Evolutionary conservation across 148 eudicot genomes (phyloP).

Genomic region (Talinum fruticosum): DNA sequence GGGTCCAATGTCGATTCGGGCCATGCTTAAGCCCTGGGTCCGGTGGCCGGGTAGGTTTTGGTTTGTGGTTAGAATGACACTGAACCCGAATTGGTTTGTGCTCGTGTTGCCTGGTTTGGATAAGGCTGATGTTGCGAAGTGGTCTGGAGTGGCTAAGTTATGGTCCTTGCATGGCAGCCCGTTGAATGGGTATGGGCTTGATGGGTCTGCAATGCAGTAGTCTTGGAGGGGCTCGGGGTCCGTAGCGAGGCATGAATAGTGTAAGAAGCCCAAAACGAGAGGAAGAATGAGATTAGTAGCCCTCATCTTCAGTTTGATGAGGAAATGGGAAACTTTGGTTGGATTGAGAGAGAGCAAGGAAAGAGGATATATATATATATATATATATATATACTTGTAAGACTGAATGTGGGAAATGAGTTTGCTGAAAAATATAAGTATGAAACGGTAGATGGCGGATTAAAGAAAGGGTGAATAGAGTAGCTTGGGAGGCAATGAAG

Average conservation of each 20-base stretch:
- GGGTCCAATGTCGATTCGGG: constrained; percentile 56
- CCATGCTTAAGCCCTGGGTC: constrained; percentile 75
- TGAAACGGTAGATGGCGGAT: not conserved
- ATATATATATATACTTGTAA: constrained; percentile 13
- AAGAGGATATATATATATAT: constrained; percentile 21
- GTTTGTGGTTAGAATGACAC: constrained; percentile 49
- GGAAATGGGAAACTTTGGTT: not conserved
- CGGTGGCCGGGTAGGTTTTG: constrained; percentile 64
- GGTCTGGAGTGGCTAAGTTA: constrained; percentile 36
- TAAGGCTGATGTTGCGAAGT: constrained; percentile 67
- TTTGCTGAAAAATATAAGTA: not conserved
- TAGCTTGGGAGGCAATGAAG: constrained; percentile 41
- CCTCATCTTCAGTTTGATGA: not conserved
- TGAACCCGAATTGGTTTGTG: constrained; percentile 51
- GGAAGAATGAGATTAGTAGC: constrained; percentile 17
- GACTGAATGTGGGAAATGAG: not conserved
- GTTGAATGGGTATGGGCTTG: constrained; percentile 31
- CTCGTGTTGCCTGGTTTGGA: constrained; percentile 55
- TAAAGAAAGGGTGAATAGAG: constrained; percentile 19
- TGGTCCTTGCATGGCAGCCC: constrained; percentile 69
- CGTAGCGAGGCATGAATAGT: constrained; percentile 17
- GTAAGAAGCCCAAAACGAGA: constrained; percentile 21
- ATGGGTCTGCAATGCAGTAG: constrained; percentile 63
- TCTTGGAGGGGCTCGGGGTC: constrained; percentile 87
- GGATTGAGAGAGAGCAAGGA: constrained; percentile 3